phyloP scores from a whole-genome alignment of 1,284 basidiomycete species.

The Tremellales sp. region DNA sequence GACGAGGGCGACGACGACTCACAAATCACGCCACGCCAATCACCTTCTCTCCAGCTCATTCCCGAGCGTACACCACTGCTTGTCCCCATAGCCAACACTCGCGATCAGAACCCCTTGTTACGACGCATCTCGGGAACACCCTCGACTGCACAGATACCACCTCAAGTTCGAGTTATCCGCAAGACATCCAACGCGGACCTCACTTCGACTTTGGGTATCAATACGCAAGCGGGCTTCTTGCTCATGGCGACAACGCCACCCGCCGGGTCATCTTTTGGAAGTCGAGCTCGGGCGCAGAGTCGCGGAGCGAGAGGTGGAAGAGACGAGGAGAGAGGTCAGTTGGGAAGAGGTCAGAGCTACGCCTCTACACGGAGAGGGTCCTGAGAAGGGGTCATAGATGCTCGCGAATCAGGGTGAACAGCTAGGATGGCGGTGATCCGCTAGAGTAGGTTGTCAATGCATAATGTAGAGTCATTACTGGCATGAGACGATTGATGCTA shows the following conservation, averaged over 20 bases:
- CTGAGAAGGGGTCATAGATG: too few species aligned
- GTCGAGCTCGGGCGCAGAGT: constrained; percentile 13
- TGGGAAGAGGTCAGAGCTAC: not conserved
- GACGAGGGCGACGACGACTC: constrained; percentile 2
- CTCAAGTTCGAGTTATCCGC: not conserved
- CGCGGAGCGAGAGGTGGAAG: constrained; percentile 4
- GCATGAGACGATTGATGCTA: too few species aligned
- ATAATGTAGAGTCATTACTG: too few species aligned
- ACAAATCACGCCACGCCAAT: not conserved
- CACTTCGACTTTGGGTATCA: constrained; percentile 21
- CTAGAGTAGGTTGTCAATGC: too few species aligned
- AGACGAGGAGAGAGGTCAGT: constrained; percentile 2
- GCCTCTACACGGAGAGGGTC: not conserved
- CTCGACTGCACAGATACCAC: constrained; percentile 1
- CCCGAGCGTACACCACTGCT: constrained; percentile 1
- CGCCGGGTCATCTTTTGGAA: not conserved
- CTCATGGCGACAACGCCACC: constrained; percentile 42
- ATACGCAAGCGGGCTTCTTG: constrained; percentile 36
- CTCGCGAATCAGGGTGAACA: too few species aligned
- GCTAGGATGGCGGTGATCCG: too few species aligned
- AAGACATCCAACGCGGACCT: constrained; percentile 25
- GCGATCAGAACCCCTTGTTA: not conserved
- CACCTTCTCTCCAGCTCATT: not conserved
- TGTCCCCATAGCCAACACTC: constrained; percentile 3
- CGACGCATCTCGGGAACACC: not conserved